Evolutionary conservation across 306 rosid species (phyloP).

Genomic region (Castanopsis chinensis): DNA sequence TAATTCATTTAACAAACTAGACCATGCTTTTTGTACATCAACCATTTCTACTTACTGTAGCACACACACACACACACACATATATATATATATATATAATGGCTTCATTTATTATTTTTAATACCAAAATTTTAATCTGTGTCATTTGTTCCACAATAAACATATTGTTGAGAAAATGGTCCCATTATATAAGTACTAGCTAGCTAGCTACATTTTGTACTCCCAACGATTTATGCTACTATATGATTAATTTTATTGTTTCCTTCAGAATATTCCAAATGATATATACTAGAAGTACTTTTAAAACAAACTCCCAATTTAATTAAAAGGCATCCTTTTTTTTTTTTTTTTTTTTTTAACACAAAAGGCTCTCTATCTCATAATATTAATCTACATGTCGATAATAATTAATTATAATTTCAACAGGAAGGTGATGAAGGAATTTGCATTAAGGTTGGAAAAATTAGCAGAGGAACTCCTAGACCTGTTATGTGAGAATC

Average conservation of each 20-base stretch:
- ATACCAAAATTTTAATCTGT: background rate
- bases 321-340: background rate
- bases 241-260: background rate
- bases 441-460: constrained; percentile 63
- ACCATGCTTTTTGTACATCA: background rate
- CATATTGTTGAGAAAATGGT: background rate
- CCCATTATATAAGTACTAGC: background rate
- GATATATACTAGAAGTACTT: too few species aligned
- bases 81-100: too few species aligned
- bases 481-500: constrained; percentile 86
- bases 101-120: background rate
- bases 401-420: background rate
- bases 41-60: too few species aligned
- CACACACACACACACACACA: too few species aligned
- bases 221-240: background rate
- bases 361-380: background rate
- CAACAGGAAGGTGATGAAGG: constrained; percentile 71
- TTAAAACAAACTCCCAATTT: background rate
- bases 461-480: constrained; percentile 70
- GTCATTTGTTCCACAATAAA: background rate
- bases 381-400: too few species aligned
- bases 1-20: background rate
- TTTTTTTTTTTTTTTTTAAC: background rate
- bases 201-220: background rate
- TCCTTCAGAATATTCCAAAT: background rate